phyloP scores from a whole-genome alignment of 2,329 filamentous ascomycete species.

The Monilinia aucupariae region DNA sequence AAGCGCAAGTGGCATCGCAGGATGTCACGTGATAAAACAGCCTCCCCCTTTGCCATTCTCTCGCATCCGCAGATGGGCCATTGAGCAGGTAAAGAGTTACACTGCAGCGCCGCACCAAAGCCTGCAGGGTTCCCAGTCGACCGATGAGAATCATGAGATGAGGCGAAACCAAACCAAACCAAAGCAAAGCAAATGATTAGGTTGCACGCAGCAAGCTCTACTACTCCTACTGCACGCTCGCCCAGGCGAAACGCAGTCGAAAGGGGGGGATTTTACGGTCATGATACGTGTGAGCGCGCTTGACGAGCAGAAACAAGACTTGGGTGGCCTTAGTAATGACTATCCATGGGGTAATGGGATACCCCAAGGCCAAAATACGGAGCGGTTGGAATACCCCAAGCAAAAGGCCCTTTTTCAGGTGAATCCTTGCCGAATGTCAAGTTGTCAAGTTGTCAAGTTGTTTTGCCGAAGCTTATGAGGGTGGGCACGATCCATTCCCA shows the following conservation, averaged over 20 bases:
- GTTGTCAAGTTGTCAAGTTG: background rate
- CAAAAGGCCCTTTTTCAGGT: constrained; percentile 3
- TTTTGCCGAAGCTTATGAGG: constrained; percentile 9
- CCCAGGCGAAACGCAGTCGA: background rate
- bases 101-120: background rate
- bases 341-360: constrained; percentile 5
- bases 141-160: constrained; percentile 10
- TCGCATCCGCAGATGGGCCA: background rate
- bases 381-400: constrained; percentile 3
- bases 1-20: no score
- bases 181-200: no score
- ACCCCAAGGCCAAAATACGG: constrained; percentile 10
- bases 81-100: constrained; percentile 6
- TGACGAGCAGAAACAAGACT: constrained; percentile 1
- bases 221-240: background rate
- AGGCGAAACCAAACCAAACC: constrained; percentile 6
- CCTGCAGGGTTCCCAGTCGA: background rate
- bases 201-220: constrained; percentile 2
- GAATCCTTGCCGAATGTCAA: background rate
- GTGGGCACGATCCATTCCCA: background rate
- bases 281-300: background rate
- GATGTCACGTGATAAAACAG: background rate
- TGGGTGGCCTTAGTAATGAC: background rate
- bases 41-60: background rate
- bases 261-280: constrained; percentile 1